Conservation (phyloP, 1,284 basidiomycete genomes). For the Tranzscheliella williamsii region DNA sequence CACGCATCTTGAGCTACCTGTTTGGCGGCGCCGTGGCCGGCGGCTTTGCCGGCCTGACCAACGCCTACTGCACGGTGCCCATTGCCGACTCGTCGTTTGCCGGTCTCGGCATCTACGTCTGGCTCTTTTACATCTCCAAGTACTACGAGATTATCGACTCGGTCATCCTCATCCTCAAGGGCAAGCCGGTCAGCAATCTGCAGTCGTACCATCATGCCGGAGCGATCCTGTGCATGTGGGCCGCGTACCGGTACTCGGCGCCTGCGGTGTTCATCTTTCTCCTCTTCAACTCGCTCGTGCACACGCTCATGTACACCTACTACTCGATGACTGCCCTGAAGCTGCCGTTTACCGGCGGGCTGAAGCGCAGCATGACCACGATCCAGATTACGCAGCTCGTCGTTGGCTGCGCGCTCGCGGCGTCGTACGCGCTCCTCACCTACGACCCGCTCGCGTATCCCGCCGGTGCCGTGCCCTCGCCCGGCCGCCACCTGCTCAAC, state of each 20-base stretch:
- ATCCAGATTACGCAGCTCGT: constrained; percentile 55
- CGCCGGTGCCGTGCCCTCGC: constrained; percentile 16
- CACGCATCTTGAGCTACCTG: constrained; percentile 27
- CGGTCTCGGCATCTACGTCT: constrained; percentile 50
- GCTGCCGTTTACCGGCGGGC: constrained; percentile 55
- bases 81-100: constrained; percentile 46
- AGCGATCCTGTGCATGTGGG: constrained; percentile 59
- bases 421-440: constrained; percentile 25
- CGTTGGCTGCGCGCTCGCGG: constrained; percentile 35
- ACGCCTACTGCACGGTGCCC: constrained; percentile 59
- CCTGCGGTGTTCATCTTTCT: constrained; percentile 40
- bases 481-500: constrained; percentile 27
- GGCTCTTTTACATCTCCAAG: constrained; percentile 60
- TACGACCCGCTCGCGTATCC: constrained; percentile 39
- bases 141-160: constrained; percentile 61
- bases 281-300: constrained; percentile 42
- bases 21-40: constrained; percentile 13
- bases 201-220: constrained; percentile 54
- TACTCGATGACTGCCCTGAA: constrained; percentile 55
- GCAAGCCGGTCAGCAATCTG: constrained; percentile 56
- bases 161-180: constrained; percentile 60
- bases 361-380: constrained; percentile 55
- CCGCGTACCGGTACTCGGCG: constrained; percentile 54
- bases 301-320: constrained; percentile 54
- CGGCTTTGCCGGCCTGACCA: constrained; percentile 42